Evolutionary conservation across 768 basidiomycete genomes (phyloP), one percentile per base, ranked within the genome.

Genomic region (Suillus subaureus): DNA sequence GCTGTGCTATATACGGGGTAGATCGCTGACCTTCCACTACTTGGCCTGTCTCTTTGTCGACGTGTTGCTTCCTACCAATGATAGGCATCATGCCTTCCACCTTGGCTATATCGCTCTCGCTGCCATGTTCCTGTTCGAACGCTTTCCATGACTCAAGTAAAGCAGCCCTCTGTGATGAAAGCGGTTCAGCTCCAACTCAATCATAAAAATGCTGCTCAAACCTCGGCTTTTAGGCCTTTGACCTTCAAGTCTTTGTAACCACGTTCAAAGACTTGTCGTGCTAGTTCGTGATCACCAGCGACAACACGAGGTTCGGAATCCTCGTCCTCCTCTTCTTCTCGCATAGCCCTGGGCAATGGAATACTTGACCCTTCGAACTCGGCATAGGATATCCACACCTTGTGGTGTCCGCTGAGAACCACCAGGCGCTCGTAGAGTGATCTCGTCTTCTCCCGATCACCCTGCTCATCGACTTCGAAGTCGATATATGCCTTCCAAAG

Each of bases 401-500:
- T 98, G 79, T 95, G 92, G 74, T 99, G 96, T 4, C 93, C 93
- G 68, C 94, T 97, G 58, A 92, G 82, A 39, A 86, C 79, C 57
- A 97, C 83, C 23, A 98, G 84, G 23, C 96, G 87, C 79, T 98
- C 96, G 75, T 97, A 98, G 47, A 99, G 75, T 7, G 84, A 83
- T n/a, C 97, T 83, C 2, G 93, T 91, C 18, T 87, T 84, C 64
- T 92, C 92, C 47, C 94, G 87, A 69, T 98, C 96, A 70, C 95
- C 95, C 42, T 78, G 77, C 76, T 97, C 95, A 66, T 93, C 92
- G 64, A 90, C 88, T 79, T 99, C 97, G 70, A 97, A 97, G 77
- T 98, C 97, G 79, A 98, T 93, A 77, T 94, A 98, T 6, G 94
- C 93, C 75, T 97, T 96, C 93, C 93, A 94, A 11, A 96, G 80